Evolutionary conservation across 1,284 basidiomycete species (phyloP), one percentile per base, ranked within the genome.

Genomic region (Melanopsichium pennsylvanicum): DNA sequence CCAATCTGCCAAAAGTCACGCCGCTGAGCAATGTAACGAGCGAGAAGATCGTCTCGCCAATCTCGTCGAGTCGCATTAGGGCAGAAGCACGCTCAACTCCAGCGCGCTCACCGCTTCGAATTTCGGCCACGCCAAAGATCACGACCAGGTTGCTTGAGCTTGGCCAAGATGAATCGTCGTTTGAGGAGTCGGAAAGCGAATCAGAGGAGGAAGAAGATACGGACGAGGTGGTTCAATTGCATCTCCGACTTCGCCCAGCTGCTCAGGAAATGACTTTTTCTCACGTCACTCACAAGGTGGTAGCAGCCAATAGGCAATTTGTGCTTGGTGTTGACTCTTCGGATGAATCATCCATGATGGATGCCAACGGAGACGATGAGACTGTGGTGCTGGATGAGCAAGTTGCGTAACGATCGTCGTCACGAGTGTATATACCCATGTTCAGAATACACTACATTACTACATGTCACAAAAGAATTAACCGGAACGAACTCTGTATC

Each of bases 141-240:
- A 13, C 32, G 10, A 18, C 42, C 23, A 15, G 34, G 2, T 36
- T 27, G 0, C 12, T 35, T 9, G 40, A 23, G 5, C 27, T 37
- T 27, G 46, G n/a, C n/a, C n/a, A 54, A 18, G 4, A 32, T 0
- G 42, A 54, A 9, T 49, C 46, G 11, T 61, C 41, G 25, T 39
- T 48, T 33, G 49, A 60, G 18, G 42, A 49, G 13, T 29, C 13
- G 27, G 27, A 29, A n/a, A 55, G 51, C 42, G 59, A 42, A 2
- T 45, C 42, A 2, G 59, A 50, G 13, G 19, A 25, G 5, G 46
- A 55, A 2, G 49, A 48, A 0, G 52, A 49, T 38, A 15, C 42
- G 15, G 39, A 46, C 8, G 43, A 62, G 25, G 52, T 62, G 11
- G 47, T 62, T 0, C 60, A 62, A 32, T 22, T 62, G 29, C 42